phyloP scores from a whole-genome alignment of 768 basidiomycete genomes.

The Solioccasus polychromus region DNA sequence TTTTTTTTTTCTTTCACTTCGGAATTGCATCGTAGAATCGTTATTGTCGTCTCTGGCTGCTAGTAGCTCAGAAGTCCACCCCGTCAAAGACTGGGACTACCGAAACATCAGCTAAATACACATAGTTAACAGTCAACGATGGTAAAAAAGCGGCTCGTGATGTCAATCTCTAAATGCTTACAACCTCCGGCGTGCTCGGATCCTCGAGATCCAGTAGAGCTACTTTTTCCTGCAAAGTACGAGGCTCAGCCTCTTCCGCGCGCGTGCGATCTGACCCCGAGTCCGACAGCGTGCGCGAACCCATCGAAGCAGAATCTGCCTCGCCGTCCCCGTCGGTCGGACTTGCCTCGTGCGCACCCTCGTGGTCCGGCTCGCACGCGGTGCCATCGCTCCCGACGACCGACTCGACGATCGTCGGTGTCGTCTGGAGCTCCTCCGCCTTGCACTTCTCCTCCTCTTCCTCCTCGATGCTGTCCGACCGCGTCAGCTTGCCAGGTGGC shows the following conservation, averaged over 20 bases:
- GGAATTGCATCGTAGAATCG: too few relatives aligned
- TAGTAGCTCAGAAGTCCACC: too few relatives aligned
- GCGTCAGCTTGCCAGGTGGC: conserved; percentile 21
- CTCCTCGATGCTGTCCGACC: conserved; percentile 34
- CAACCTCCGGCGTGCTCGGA: conserved; percentile 13
- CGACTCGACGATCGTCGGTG: not conserved
- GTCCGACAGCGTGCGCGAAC: conserved; percentile 27
- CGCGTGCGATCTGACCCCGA: conserved; percentile 28
- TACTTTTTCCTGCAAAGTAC: conserved; percentile 27
- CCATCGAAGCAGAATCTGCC: conserved; percentile 19
- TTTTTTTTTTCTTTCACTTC: too few relatives aligned
- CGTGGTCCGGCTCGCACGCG: conserved; percentile 3
- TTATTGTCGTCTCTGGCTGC: too few relatives aligned
- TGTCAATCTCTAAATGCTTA: conserved; percentile 11
- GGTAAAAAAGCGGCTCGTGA: not conserved
- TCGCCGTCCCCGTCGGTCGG: conserved; percentile 17
- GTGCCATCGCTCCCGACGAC: conserved; percentile 1
- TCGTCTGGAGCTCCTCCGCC: conserved; percentile 6
- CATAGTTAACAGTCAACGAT: conserved; percentile 20
- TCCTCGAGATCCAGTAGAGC: conserved; percentile 26
- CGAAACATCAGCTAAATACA: conserved; percentile 19
- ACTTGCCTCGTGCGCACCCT: conserved; percentile 1
- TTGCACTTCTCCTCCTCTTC: conserved; percentile 27
- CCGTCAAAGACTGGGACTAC: too few relatives aligned
- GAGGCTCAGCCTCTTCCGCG: conserved; percentile 24